Conservation (phyloP, 2,329 filamentous ascomycete species). For the Clonostachys sp. region DNA sequence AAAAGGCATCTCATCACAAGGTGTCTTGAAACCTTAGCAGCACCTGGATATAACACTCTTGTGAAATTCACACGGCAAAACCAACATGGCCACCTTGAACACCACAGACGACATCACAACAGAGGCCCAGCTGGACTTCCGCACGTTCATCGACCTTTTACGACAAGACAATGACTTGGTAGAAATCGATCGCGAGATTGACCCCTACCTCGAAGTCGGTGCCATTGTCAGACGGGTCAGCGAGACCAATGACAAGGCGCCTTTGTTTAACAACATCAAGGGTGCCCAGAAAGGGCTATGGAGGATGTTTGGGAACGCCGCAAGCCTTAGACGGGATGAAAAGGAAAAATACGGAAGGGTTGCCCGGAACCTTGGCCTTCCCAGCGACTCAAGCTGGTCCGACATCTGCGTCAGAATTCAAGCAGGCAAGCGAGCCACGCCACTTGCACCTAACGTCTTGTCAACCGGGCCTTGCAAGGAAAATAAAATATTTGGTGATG, state of each 20-base stretch:
- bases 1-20: too few relatives aligned
- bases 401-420: conserved; percentile 33
- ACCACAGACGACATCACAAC: background rate
- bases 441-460: conserved; percentile 27
- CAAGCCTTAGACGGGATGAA: conserved; percentile 22
- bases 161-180: conserved; percentile 34
- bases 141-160: conserved; percentile 37
- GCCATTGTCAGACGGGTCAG: conserved; percentile 40
- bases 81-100: too few relatives aligned
- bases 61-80: too few relatives aligned
- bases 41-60: too few relatives aligned
- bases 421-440: conserved; percentile 18
- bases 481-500: conserved; percentile 23
- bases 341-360: conserved; percentile 31
- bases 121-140: conserved; percentile 29
- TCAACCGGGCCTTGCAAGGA: conserved; percentile 35
- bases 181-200: conserved; percentile 34
- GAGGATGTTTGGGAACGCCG: conserved; percentile 39
- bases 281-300: conserved; percentile 38
- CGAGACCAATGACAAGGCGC: conserved; percentile 39
- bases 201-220: conserved; percentile 37
- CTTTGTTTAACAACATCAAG: conserved; percentile 46
- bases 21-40: too few relatives aligned
- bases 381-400: conserved; percentile 24
- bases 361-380: conserved; percentile 32